These are phyloP conservation scores for Diaporthe australafricana DNA, from an alignment of 2,329 filamentous ascomycete genomes.

Conservation along the genomic window DNA sequence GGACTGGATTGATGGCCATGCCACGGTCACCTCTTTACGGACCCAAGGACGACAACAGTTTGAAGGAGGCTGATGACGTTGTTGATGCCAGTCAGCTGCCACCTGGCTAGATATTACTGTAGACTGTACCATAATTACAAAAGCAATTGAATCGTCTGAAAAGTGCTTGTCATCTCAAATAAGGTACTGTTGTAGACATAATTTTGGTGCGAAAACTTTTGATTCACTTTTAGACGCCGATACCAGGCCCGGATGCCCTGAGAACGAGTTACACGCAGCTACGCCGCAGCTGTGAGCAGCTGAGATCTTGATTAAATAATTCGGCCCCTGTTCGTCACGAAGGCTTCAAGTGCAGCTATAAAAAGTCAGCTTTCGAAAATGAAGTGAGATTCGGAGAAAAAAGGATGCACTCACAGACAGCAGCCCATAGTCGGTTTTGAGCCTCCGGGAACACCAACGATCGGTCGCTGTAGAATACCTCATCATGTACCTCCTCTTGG, in stretches of 20 bases:
- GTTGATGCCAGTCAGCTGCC: constrained; percentile 95
- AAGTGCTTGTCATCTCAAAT: background rate
- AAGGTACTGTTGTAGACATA: background rate
- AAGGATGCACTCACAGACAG: constrained; percentile 69
- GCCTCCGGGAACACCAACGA: constrained; percentile 94
- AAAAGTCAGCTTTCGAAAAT: constrained; percentile 18
- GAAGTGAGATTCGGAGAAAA: background rate
- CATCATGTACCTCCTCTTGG: constrained; percentile 91
- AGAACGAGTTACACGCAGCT: background rate
- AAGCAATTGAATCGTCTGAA: constrained; percentile 13
- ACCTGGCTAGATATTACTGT: constrained; percentile 73
- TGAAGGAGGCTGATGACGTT: constrained; percentile 92
- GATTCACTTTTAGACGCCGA: constrained; percentile 27
- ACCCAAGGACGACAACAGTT: constrained; percentile 73
- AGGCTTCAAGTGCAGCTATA: constrained; percentile 81
- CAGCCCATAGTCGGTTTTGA: constrained; percentile 94
- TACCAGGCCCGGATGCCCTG: background rate
- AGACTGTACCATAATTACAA: constrained; percentile 21
- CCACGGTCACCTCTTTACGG: constrained; percentile 90
- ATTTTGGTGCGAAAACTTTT: constrained; percentile 15
- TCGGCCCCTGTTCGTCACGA: constrained; percentile 93
- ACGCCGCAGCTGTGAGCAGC: background rate
- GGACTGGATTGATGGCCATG: constrained; percentile 96
- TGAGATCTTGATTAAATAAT: constrained; percentile 57
- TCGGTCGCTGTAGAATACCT: constrained; percentile 89